Evolutionary conservation across 192 early-diverging fungal genomes (phyloP), one percentile per base, ranked within the genome.

Genomic region (Coemansia sp.): DNA sequence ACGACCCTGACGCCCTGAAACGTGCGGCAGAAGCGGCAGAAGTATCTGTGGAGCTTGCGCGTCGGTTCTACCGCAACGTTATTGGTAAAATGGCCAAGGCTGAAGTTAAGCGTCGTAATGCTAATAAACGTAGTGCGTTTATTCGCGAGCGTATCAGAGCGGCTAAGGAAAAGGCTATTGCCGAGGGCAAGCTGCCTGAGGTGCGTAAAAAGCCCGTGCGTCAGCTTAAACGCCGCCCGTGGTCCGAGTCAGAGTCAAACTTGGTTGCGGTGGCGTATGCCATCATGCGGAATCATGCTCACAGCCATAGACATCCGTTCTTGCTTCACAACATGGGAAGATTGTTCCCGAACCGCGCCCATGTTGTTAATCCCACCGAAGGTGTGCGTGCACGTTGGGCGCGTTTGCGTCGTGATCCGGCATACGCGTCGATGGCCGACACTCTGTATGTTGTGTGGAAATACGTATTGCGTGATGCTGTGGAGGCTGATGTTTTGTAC

Each of bases 381-480:
- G 52, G 49, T 20, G 16, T 73, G 14, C 67, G 74, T 7, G 49
- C 64, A 1, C 73, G 64, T 32, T 70, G 69, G 69, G 3, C 10
- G 2, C 49, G 40, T 7, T 58, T 73, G 48, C 28, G 29, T 5
- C 52, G 48, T 18, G 30, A 52, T 14, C 38, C 48, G 4, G 49
- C 38, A 16, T 58, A 42, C 14, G 20, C 2, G 2, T 17, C 34
- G 7, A 31, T 63, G 34, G 17, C 30, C 52, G 64, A 50, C 0
- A 16, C 38, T 4, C 20, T 82, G 28, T 18, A 22, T 8, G 20
- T 14, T 0, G 31, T 82, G 5, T 82, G 79, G 73, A 48, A 34
- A n/a, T 67, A 62, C 29, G 67, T 69, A 31, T 57, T 76, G 36
- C 56, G 59, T 29, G 79, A 82, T 45, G 79, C 79, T 0, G 34